Percentiles rank a stretch among this genome's conserved stretches.
Conservation (phyloP, 352 stramenopile species). For the Aphanomyces cochlioides region DNA sequence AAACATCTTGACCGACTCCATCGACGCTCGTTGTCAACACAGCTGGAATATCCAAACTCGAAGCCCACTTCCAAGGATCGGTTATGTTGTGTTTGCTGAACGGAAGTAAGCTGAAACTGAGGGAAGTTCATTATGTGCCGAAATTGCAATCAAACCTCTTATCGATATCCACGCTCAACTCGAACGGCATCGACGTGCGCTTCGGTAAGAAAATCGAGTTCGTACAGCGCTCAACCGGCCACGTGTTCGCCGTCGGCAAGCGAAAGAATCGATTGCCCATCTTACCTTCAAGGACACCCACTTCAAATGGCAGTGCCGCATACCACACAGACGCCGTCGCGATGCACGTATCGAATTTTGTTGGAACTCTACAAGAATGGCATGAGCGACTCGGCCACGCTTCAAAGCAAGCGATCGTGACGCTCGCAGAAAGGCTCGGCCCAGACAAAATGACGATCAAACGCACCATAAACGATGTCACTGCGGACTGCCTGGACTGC, state of each 20-base stretch:
- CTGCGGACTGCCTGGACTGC: not conserved
- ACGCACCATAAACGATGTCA: not conserved
- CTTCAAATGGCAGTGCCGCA: not conserved
- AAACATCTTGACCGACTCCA: not conserved
- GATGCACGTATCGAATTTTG: not conserved
- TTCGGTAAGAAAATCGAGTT: not conserved
- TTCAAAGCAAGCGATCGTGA: not conserved
- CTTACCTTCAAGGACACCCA: not conserved
- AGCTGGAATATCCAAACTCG: not conserved
- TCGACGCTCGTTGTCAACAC: not conserved
- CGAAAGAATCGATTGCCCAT: not conserved
- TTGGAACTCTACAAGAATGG: not conserved
- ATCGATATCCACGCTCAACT: constrained; percentile 2
- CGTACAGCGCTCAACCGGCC: not conserved
- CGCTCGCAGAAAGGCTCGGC: not conserved
- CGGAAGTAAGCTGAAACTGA: not conserved
- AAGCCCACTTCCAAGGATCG: not conserved
- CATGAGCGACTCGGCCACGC: not conserved
- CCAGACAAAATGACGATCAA: not conserved
- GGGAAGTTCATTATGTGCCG: constrained; percentile 1
- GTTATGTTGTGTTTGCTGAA: not conserved
- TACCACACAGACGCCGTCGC: not conserved
- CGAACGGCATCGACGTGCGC: not conserved
- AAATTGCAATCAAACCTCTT: not conserved
- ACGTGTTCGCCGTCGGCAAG: not conserved